phyloP scores from a whole-genome alignment of 768 basidiomycete species.

The Hypholoma sublateritium region DNA sequence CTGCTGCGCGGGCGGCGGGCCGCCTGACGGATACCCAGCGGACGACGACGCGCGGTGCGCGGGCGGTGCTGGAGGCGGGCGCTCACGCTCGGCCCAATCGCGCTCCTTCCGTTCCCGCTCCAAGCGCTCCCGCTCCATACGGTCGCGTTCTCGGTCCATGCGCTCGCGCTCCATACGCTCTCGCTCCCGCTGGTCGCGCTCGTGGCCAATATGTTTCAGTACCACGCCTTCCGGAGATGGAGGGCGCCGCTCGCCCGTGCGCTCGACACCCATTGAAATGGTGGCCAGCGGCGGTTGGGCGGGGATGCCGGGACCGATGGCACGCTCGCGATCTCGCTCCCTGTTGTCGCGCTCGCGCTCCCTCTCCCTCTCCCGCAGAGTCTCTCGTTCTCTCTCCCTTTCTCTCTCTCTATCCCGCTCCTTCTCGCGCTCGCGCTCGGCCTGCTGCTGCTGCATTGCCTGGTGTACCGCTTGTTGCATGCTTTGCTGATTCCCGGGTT shows the following conservation, averaged over 20 bases:
- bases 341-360: not conserved
- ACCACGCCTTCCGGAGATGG: constrained; percentile 9
- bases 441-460: constrained; percentile 18
- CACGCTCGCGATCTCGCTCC: constrained; percentile 8
- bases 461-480: not conserved
- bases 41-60: not conserved
- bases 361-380: not conserved
- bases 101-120: constrained; percentile 6
- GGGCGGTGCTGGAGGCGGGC: not conserved
- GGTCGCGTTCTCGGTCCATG: constrained; percentile 6
- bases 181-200: constrained; percentile 1
- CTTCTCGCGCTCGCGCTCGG: constrained; percentile 19
- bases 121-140: constrained; percentile 1
- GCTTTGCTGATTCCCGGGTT: not conserved
- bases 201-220: not conserved
- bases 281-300: not conserved
- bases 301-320: not conserved
- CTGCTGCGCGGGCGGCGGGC: not conserved
- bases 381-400: constrained; percentile 16
- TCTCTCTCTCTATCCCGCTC: constrained; percentile 18
- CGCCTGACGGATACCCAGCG: not conserved
- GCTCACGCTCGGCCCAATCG: constrained; percentile 6
- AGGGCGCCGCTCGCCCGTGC: constrained; percentile 1
- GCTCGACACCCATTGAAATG: constrained; percentile 10
- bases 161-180: constrained; percentile 10